phyloP scores from a whole-genome alignment of 768 basidiomycete species.

The Mycena latifolia region DNA sequence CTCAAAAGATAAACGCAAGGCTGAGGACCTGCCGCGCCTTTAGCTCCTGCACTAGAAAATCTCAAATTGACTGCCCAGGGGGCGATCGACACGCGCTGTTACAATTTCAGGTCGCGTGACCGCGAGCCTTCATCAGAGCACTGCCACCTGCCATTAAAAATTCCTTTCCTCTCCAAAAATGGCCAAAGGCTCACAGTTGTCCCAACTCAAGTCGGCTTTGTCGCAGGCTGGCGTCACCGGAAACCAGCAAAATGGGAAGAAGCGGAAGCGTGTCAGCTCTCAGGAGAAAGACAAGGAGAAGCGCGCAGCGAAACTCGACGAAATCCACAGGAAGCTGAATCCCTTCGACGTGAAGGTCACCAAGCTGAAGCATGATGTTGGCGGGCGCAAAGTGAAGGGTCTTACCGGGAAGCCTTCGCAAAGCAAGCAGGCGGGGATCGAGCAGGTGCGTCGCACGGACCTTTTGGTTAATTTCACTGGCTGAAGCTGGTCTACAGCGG shows the following conservation, averaged over 20 bases:
- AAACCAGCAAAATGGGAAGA: conserved; percentile 68
- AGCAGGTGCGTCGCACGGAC: conserved; percentile 69
- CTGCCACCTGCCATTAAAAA: conserved; percentile 32
- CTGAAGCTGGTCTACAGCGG: conserved; percentile 61
- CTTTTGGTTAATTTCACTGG: conserved; percentile 5
- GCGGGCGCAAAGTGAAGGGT: conserved; percentile 89
- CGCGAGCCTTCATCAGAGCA: too few relatives aligned
- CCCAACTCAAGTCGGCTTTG: conserved; percentile 90
- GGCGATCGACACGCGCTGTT: too few relatives aligned
- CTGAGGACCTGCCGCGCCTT: too few relatives aligned
- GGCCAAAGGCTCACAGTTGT: conserved; percentile 90
- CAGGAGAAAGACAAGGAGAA: conserved; percentile 88
- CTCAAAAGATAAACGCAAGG: too few relatives aligned
- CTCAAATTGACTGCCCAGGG: too few relatives aligned
- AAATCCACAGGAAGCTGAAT: conserved; percentile 89
- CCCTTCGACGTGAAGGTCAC: conserved; percentile 96
- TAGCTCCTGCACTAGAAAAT: too few relatives aligned
- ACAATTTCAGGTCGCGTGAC: conserved; percentile 19
- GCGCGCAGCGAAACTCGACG: conserved; percentile 80
- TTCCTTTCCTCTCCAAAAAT: conserved; percentile 50
- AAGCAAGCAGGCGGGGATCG: conserved; percentile 91
- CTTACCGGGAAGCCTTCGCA: conserved; percentile 85
- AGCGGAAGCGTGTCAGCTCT: conserved; percentile 71
- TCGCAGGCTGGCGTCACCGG: conserved; percentile 83
- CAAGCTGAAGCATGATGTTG: conserved; percentile 93